These are phyloP conservation scores for Croton setiger DNA, from an alignment of 441 rosid genomes.

Conservation along the genomic window DNA sequence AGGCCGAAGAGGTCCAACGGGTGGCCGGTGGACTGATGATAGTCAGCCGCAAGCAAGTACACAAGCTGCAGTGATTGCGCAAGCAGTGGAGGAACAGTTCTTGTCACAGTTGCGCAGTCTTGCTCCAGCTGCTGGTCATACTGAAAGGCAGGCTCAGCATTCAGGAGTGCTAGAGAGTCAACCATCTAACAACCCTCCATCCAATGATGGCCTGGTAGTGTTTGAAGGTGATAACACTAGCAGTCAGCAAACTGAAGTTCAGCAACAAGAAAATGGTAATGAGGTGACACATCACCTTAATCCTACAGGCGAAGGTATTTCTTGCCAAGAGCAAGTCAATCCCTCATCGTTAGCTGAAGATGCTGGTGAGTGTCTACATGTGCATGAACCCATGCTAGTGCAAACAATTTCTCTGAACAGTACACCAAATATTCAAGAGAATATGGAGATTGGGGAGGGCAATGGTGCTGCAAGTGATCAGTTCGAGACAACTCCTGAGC, in stretches of 20 bases:
- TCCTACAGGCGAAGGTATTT: conserved; percentile 36
- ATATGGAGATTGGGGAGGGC: conserved; percentile 78
- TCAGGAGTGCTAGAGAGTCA: conserved; percentile 63
- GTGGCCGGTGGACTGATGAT: conserved; percentile 96
- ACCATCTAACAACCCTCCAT: conserved; percentile 40
- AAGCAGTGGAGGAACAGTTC: conserved; percentile 87
- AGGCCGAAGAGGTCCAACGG: conserved; percentile 82
- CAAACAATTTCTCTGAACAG: conserved; percentile 54
- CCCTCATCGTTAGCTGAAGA: conserved; percentile 28
- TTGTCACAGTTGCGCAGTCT: conserved; percentile 56
- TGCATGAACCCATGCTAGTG: conserved; percentile 45
- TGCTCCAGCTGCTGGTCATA: conserved; percentile 46
- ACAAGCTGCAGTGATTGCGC: conserved; percentile 85
- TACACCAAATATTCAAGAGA: conserved; percentile 57
- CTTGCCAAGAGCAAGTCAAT: conserved; percentile 36
- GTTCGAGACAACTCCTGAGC: conserved; percentile 38
- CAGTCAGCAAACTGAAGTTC: conserved; percentile 54
- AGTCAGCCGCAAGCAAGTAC: conserved; percentile 89
- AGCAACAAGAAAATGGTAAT: conserved; percentile 39
- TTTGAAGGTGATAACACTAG: conserved; percentile 46
- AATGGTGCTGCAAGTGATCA: conserved; percentile 44
- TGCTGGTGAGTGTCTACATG: conserved; percentile 31
- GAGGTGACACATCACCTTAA: conserved; percentile 34
- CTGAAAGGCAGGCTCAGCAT: conserved; percentile 63
- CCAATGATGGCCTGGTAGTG: conserved; percentile 45